These are phyloP conservation scores for Talaromyces sp. DNA, from an alignment of 2,329 filamentous ascomycete genomes.

Conservation along the genomic window DNA sequence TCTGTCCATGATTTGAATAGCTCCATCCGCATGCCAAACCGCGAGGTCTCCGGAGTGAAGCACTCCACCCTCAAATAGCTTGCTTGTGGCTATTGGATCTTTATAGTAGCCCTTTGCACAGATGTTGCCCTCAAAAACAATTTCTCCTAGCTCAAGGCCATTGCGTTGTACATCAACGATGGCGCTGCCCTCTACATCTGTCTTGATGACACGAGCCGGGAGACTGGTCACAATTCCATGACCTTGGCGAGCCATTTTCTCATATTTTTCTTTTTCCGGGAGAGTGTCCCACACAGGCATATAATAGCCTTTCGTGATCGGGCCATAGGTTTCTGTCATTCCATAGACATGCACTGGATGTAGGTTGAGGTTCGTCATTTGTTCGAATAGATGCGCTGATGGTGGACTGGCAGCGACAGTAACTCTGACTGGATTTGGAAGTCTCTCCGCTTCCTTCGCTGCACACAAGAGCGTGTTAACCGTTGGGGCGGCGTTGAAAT, in stretches of 20 bases:
- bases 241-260: slow-evolving; percentile 88
- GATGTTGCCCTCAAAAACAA: slow-evolving; percentile 87
- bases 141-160: slow-evolving; percentile 74
- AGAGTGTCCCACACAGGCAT: slow-evolving; percentile 80
- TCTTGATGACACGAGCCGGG: slow-evolving; percentile 77
- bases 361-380: slow-evolving; percentile 85
- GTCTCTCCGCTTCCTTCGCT: slow-evolving; percentile 66
- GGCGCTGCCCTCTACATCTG: slow-evolving; percentile 64
- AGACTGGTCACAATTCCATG: slow-evolving; percentile 84
- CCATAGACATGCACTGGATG: slow-evolving; percentile 93
- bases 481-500: slow-evolving; percentile 93
- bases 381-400: slow-evolving; percentile 83
- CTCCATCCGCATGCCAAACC: slow-evolving; percentile 87
- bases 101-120: slow-evolving; percentile 91
- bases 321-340: slow-evolving; percentile 82
- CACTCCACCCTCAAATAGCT: slow-evolving; percentile 82
- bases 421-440: slow-evolving; percentile 72
- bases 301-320: slow-evolving; percentile 89
- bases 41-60: slow-evolving; percentile 89
- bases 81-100: slow-evolving; percentile 77
- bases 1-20: slow-evolving; percentile 85
- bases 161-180: slow-evolving; percentile 66
- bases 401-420: slow-evolving; percentile 92
- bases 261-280: slow-evolving; percentile 71
- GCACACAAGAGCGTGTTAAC: slow-evolving; percentile 92